phyloP scores from a whole-genome alignment of 2,329 filamentous ascomycete species.

The Phoma sp. region DNA sequence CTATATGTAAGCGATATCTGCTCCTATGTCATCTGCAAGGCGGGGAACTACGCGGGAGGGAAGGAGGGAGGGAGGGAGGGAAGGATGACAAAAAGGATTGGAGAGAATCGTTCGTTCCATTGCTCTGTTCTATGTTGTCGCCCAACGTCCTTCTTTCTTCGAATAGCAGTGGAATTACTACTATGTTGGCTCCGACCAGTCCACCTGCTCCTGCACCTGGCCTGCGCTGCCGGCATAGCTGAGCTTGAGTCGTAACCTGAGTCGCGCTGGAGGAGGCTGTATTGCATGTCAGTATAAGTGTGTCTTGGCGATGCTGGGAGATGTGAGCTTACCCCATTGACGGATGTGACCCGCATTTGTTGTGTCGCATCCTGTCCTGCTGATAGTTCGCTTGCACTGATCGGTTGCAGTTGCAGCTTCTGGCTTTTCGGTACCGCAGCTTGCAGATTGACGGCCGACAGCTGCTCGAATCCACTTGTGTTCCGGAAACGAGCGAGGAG shows the following conservation, averaged over 20 bases:
- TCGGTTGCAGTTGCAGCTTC: slow-evolving; percentile 88
- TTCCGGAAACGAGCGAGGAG: slow-evolving; percentile 86
- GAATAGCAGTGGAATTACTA: neutral
- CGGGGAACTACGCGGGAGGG: neutral
- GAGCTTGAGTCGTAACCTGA: slow-evolving; percentile 86
- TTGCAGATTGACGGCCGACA: slow-evolving; percentile 83
- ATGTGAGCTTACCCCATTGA: slow-evolving; percentile 76
- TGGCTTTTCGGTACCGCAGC: slow-evolving; percentile 96
- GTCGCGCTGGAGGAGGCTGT: slow-evolving; percentile 70
- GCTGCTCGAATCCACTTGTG: slow-evolving; percentile 65
- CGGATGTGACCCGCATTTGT: slow-evolving; percentile 83
- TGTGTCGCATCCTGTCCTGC: slow-evolving; percentile 85
- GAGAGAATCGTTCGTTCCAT: slow-evolving; percentile 1
- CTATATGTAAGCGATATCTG: too few species aligned
- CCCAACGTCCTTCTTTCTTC: too few species aligned
- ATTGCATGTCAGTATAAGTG: slow-evolving; percentile 26
- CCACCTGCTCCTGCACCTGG: slow-evolving; percentile 87
- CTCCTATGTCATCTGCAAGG: slow-evolving; percentile 1
- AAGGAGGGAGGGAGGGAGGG: neutral
- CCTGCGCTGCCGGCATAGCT: slow-evolving; percentile 74
- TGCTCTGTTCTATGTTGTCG: slow-evolving; percentile 1
- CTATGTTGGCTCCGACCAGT: slow-evolving; percentile 81
- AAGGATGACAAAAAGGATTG: too few species aligned
- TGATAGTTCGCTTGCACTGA: slow-evolving; percentile 78
- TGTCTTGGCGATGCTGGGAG: neutral